These are phyloP conservation scores for Cutaneotrichosporon sp. DNA, from an alignment of 1,284 basidiomycete species.

Conservation along the genomic window DNA sequence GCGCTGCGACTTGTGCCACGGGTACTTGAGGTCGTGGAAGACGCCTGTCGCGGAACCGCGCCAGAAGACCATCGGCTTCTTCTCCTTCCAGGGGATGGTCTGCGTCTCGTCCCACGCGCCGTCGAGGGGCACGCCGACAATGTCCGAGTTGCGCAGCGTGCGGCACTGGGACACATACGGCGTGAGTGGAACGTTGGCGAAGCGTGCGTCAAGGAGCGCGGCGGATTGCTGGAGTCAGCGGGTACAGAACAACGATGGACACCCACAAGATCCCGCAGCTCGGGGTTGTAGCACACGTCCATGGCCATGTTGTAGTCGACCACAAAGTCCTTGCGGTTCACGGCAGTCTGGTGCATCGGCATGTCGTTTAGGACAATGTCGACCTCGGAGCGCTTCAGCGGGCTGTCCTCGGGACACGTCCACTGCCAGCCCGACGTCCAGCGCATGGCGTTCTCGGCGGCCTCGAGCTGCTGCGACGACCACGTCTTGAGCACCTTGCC, in stretches of 20 bases:
- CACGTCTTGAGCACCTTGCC: conserved; percentile 34
- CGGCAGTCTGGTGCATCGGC: background rate
- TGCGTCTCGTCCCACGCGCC: conserved; percentile 27
- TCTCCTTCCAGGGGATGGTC: conserved; percentile 47
- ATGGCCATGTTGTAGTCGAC: conserved; percentile 37
- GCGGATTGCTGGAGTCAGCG: too few species aligned
- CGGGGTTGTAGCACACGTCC: conserved; percentile 46
- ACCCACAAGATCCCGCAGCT: conserved; percentile 36
- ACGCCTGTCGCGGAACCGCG: conserved; percentile 55
- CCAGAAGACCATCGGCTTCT: conserved; percentile 34
- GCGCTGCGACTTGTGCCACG: conserved; percentile 53
- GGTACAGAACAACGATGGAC: too few species aligned
- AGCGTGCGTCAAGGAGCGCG: conserved; percentile 16
- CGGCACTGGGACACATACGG: conserved; percentile 31
- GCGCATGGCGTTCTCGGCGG: conserved; percentile 36
- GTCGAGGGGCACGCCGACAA: conserved; percentile 43
- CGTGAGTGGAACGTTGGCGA: conserved; percentile 18
- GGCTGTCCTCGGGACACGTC: conserved; percentile 40
- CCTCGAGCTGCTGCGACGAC: conserved; percentile 33
- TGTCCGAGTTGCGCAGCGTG: conserved; percentile 34
- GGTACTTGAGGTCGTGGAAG: conserved; percentile 43
- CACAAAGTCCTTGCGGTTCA: conserved; percentile 35
- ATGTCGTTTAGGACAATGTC: conserved; percentile 41
- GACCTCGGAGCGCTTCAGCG: conserved; percentile 31
- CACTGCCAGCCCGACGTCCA: conserved; percentile 46